A percentile compares a stretch with the other conserved stretches of the same genome.
Evolutionary conservation across 116 monocot species (phyloP).

Genomic region (Posidonia oceanica): DNA sequence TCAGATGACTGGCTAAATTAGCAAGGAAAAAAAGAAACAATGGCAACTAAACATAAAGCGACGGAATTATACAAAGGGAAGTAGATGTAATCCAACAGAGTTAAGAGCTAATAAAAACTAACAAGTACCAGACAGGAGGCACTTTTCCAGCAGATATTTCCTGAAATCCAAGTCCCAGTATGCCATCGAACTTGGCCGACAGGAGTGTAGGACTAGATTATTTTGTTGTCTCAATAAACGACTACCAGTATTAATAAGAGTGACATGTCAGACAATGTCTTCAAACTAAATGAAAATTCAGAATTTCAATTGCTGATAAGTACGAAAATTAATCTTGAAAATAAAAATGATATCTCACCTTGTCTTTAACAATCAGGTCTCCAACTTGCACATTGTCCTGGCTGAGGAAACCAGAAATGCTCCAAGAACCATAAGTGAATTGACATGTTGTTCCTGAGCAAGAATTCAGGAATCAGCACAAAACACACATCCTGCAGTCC

Average conservation of each 20-base stretch:
- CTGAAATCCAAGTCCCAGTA: constrained; percentile 59
- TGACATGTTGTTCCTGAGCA: constrained; percentile 53
- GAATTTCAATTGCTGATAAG: background rate
- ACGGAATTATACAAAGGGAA: too few species aligned
- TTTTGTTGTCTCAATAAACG: constrained; percentile 74
- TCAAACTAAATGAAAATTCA: background rate
- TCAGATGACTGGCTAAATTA: background rate
- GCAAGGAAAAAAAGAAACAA: background rate
- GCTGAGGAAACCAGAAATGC: constrained; percentile 78
- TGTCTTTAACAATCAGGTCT: constrained; percentile 56
- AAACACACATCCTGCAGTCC: background rate
- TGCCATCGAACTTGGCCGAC: constrained; percentile 66
- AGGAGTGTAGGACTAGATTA: constrained; percentile 49
- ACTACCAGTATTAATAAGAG: constrained; percentile 22
- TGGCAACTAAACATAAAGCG: background rate
- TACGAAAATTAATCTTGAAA: background rate
- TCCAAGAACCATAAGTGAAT: constrained; percentile 72
- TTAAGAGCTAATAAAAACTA: background rate
- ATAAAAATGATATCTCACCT: constrained; percentile 21
- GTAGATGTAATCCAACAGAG: background rate
- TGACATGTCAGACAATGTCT: background rate
- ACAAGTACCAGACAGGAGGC: constrained; percentile 60
- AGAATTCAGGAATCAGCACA: background rate
- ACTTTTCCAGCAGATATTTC: constrained; percentile 57
- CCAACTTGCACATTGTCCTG: constrained; percentile 66